A percentile compares a stretch with the other conserved stretches of the same genome.
phyloP scores from a whole-genome alignment of 306 rosid genomes.

The Glycine latifolia region DNA sequence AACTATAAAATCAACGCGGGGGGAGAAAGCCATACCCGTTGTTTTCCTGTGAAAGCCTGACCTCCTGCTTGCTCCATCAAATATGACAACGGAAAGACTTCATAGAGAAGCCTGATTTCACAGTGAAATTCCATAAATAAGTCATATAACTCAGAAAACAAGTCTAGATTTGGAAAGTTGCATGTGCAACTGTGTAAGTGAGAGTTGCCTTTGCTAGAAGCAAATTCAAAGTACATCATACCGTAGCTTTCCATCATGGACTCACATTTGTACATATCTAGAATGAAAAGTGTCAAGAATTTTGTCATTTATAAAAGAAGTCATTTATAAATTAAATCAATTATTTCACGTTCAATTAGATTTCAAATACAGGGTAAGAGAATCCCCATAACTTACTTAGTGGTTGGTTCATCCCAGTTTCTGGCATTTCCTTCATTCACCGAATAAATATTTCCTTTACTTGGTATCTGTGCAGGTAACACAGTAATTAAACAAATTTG shows the following conservation, averaged over 20 bases:
- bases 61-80: slow-evolving; percentile 97
- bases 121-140: slow-evolving; percentile 7
- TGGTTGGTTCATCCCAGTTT: slow-evolving; percentile 86
- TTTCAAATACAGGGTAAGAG: slow-evolving; percentile 13
- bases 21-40: too few species aligned
- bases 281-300: slow-evolving; percentile 26
- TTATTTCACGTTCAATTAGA: slow-evolving; percentile 7
- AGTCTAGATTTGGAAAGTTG: neutral
- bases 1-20: too few species aligned
- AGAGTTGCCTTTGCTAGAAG: too few species aligned
- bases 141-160: neutral
- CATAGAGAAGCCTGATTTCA: slow-evolving; percentile 76
- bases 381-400: slow-evolving; percentile 59
- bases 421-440: slow-evolving; percentile 93
- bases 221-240: slow-evolving; percentile 43
- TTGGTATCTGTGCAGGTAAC: slow-evolving; percentile 69
- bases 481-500: slow-evolving; percentile 3
- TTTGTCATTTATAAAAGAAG: neutral
- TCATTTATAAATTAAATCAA: slow-evolving; percentile 2
- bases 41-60: slow-evolving; percentile 86
- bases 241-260: slow-evolving; percentile 88
- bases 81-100: slow-evolving; percentile 95
- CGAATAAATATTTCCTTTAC: slow-evolving; percentile 84
- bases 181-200: neutral
- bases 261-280: slow-evolving; percentile 87